Evolutionary conservation across 2,329 filamentous ascomycete genomes (phyloP).

Genomic region (Dactylellina leptospora): DNA sequence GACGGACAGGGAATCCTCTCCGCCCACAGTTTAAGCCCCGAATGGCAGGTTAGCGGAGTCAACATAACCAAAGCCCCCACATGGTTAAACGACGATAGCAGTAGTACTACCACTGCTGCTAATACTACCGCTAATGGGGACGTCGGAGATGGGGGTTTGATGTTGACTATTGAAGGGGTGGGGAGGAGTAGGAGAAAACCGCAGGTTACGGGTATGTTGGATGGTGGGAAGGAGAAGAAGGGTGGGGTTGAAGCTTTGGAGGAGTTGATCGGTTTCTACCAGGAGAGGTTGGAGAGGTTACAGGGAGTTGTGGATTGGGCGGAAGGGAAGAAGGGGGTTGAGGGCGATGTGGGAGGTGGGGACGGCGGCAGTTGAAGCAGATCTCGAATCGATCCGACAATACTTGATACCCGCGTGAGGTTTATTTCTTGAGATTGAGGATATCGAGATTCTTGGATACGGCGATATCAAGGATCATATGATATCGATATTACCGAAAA

Average conservation of each 20-base stretch:
- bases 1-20: constrained; percentile 69
- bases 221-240: constrained; percentile 41
- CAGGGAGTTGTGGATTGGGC: constrained; percentile 50
- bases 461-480: background rate
- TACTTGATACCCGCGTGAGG: background rate
- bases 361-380: constrained; percentile 25
- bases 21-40: constrained; percentile 75
- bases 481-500: constrained; percentile 2
- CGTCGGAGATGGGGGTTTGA: constrained; percentile 63
- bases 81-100: constrained; percentile 68
- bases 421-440: background rate
- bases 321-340: constrained; percentile 39
- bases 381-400: background rate
- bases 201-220: constrained; percentile 56
- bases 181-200: constrained; percentile 56
- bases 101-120: constrained; percentile 61
- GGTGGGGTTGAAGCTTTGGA: constrained; percentile 28
- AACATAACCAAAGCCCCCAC: constrained; percentile 70
- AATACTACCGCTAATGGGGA: constrained; percentile 60
- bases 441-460: background rate
- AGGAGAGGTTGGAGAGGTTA: constrained; percentile 40
- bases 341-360: constrained; percentile 16
- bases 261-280: constrained; percentile 40
- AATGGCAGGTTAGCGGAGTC: constrained; percentile 74
- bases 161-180: constrained; percentile 71